Percentiles rank a stretch among this genome's conserved stretches.
phyloP scores from a whole-genome alignment of 805 yeast species.

The Pichia scutulata region DNA sequence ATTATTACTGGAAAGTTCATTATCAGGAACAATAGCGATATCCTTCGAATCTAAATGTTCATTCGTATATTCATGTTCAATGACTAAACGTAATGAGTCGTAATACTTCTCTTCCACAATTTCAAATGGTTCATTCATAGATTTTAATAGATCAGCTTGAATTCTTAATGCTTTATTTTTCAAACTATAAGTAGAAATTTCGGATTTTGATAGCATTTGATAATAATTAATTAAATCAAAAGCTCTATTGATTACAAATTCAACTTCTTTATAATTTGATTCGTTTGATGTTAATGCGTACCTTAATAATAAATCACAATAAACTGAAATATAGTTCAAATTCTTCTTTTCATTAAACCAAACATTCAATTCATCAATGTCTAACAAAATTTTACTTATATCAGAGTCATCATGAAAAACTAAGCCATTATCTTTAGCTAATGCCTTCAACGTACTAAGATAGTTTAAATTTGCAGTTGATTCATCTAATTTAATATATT shows the following conservation, averaged over 20 bases:
- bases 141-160: constrained; percentile 27
- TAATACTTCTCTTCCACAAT: constrained; percentile 25
- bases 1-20: constrained; percentile 16
- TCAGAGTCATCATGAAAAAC: constrained; percentile 11
- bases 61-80: constrained; percentile 17
- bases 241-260: constrained; percentile 23
- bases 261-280: constrained; percentile 18
- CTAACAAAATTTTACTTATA: constrained; percentile 15
- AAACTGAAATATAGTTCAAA: constrained; percentile 26
- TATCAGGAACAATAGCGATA: constrained; percentile 19
- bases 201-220: constrained; percentile 17
- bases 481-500: constrained; percentile 28
- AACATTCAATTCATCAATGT: constrained; percentile 18
- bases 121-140: constrained; percentile 13
- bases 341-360: constrained; percentile 26
- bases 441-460: constrained; percentile 22
- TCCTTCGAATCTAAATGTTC: constrained; percentile 9
- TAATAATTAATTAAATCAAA: constrained; percentile 26
- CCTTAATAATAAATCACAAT: constrained; percentile 33
- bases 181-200: constrained; percentile 22
- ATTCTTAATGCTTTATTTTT: constrained; percentile 30
- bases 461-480: constrained; percentile 29
- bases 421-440: constrained; percentile 27
- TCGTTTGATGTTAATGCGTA: constrained; percentile 30
- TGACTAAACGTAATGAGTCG: constrained; percentile 23